These are phyloP conservation scores for Malus hybrid DNA, from an alignment of 331 rosid genomes.

Conservation along the genomic window DNA sequence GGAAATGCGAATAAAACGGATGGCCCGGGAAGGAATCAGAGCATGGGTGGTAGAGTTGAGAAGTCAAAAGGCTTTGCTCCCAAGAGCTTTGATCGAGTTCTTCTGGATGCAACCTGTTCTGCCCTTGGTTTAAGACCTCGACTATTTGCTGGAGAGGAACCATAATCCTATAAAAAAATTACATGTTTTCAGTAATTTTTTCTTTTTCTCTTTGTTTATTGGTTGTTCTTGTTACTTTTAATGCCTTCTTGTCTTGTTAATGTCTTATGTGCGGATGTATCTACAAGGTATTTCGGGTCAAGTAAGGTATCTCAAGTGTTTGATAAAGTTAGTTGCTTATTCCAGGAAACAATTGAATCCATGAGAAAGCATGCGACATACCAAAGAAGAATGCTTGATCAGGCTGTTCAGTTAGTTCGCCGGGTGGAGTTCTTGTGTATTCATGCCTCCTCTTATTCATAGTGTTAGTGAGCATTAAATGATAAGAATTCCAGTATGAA, in stretches of 20 bases:
- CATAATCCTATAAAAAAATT: neutral
- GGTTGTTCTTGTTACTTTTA: neutral
- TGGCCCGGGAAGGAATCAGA: slow-evolving; percentile 86
- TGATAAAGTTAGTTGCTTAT: slow-evolving; percentile 1
- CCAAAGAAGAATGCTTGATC: slow-evolving; percentile 88
- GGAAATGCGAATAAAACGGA: slow-evolving; percentile 50
- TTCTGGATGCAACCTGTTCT: slow-evolving; percentile 97
- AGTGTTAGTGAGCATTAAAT: neutral
- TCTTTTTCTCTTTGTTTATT: neutral
- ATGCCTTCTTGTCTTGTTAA: neutral
- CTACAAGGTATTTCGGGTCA: neutral
- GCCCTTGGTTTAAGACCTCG: slow-evolving; percentile 97
- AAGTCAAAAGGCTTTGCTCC: slow-evolving; percentile 79
- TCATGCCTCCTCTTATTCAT: slow-evolving; percentile 28
- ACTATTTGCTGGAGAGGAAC: slow-evolving; percentile 85
- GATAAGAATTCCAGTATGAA: neutral
- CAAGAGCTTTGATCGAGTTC: slow-evolving; percentile 87
- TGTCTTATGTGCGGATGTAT: neutral
- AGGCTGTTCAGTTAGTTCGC: slow-evolving; percentile 82
- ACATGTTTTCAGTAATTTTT: neutral
- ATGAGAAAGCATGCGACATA: slow-evolving; percentile 69
- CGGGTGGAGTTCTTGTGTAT: slow-evolving; percentile 81
- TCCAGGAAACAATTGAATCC: slow-evolving; percentile 72
- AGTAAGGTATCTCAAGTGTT: neutral
- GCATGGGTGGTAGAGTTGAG: slow-evolving; percentile 63